A percentile compares a stretch with the other conserved stretches of the same genome.
phyloP scores from a whole-genome alignment of 2,329 filamentous ascomycete genomes.

The Clarireedia paspali region DNA sequence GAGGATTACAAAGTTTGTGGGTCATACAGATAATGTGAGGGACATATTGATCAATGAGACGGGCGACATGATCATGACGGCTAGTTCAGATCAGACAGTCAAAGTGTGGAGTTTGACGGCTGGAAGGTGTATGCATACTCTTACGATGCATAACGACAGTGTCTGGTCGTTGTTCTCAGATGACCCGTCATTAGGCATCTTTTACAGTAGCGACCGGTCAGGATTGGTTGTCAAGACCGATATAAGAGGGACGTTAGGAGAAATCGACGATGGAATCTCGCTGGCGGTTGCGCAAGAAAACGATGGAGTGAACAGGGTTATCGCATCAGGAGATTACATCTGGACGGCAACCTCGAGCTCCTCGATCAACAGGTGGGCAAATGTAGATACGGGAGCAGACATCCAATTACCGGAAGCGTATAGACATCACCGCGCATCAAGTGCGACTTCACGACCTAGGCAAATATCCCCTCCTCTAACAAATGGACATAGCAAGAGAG shows the following conservation, averaged over 20 bases:
- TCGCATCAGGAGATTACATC: constrained; percentile 46
- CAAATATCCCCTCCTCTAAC: constrained; percentile 31
- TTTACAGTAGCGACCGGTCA: constrained; percentile 91
- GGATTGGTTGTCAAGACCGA: constrained; percentile 96
- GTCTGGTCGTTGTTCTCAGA: constrained; percentile 94
- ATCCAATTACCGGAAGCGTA: constrained; percentile 55
- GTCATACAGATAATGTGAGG: constrained; percentile 90
- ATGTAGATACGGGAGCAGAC: constrained; percentile 71
- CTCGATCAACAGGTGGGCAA: constrained; percentile 66
- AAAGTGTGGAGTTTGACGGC: constrained; percentile 97
- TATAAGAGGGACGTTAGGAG: constrained; percentile 61
- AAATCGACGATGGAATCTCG: constrained; percentile 80
- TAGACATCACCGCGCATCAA: constrained; percentile 41
- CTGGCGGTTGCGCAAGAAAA: constrained; percentile 90
- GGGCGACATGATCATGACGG: constrained; percentile 86
- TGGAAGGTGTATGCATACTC: constrained; percentile 91
- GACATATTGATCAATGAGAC: constrained; percentile 84
- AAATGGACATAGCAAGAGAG: constrained; percentile 41
- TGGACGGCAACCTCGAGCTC: constrained; percentile 69
- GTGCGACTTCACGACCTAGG: constrained; percentile 33
- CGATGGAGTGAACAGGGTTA: constrained; percentile 64
- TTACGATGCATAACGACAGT: constrained; percentile 98
- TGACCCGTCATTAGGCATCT: constrained; percentile 75
- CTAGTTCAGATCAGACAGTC: constrained; percentile 91
- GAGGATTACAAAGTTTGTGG: constrained; percentile 90